Percentiles rank a stretch among this genome's conserved stretches.
phyloP scores from a whole-genome alignment of 2,329 filamentous ascomycete species.

The Byssochlamys sp. region DNA sequence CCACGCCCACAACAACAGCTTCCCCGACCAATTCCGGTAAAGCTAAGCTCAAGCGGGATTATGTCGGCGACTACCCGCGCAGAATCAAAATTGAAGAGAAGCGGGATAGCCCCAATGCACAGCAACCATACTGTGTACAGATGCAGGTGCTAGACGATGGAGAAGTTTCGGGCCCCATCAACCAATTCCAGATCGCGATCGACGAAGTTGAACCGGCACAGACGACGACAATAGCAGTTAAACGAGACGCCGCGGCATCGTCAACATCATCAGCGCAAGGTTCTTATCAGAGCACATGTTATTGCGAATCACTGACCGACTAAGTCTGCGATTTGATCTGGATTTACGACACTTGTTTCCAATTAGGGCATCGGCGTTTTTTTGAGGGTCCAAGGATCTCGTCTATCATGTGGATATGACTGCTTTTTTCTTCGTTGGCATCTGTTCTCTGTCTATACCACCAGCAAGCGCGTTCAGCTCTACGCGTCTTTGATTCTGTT shows the following conservation, averaged over 20 bases:
- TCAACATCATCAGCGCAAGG: constrained; percentile 29
- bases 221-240: constrained; percentile 24
- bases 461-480: not conserved
- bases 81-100: constrained; percentile 59
- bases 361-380: not conserved
- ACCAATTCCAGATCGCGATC: constrained; percentile 21
- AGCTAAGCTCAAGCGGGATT: constrained; percentile 10
- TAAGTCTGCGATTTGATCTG: constrained; percentile 13
- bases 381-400: not conserved
- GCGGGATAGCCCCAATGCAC: constrained; percentile 36
- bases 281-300: constrained; percentile 26
- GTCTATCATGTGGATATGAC: not conserved
- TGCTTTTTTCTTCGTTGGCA: not conserved
- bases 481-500: not conserved
- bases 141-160: constrained; percentile 51
- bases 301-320: constrained; percentile 27
- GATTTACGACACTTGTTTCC: not conserved
- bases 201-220: constrained; percentile 26
- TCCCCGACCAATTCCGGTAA: constrained; percentile 14
- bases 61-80: constrained; percentile 40
- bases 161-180: constrained; percentile 21
- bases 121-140: constrained; percentile 53
- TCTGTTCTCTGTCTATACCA: not conserved
- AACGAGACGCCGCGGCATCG: constrained; percentile 13
- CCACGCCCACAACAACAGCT: constrained; percentile 1